phyloP scores from a whole-genome alignment of 768 basidiomycete genomes.

The Tubosaeta brunneosetosa region DNA sequence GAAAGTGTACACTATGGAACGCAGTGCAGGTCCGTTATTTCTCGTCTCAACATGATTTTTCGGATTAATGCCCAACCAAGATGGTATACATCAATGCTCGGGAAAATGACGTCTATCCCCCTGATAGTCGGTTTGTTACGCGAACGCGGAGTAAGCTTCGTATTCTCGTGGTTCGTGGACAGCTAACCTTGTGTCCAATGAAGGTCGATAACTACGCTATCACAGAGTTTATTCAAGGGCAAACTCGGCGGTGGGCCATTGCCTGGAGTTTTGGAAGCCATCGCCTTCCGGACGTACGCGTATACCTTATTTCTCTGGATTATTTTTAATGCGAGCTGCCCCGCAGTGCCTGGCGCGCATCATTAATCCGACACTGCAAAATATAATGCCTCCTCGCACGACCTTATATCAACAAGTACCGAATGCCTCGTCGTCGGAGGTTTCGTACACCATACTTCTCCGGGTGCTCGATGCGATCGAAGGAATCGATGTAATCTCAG shows the following conservation, averaged over 20 bases:
- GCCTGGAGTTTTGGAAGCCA: constrained; percentile 73
- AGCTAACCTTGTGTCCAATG: not conserved
- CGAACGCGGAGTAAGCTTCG: constrained; percentile 36
- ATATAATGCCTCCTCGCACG: constrained; percentile 56
- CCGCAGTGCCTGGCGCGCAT: constrained; percentile 35
- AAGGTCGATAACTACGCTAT: constrained; percentile 87
- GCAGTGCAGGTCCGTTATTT: constrained; percentile 50
- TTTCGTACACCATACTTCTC: constrained; percentile 19
- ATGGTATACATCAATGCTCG: constrained; percentile 94
- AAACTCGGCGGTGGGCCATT: constrained; percentile 88
- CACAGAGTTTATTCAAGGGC: constrained; percentile 78
- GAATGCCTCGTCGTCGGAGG: constrained; percentile 3
- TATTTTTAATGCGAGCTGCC: constrained; percentile 30
- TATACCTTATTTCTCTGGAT: not conserved
- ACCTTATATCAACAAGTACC: constrained; percentile 42
- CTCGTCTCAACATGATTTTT: not conserved
- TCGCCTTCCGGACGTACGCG: constrained; percentile 74
- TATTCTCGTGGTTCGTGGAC: not conserved
- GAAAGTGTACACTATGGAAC: constrained; percentile 57
- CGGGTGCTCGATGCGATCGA: constrained; percentile 34
- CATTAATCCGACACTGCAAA: constrained; percentile 40
- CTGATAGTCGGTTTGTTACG: constrained; percentile 56
- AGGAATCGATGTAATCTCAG: constrained; percentile 16
- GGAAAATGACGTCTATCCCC: constrained; percentile 72
- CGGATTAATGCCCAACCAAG: constrained; percentile 22